phyloP scores from a whole-genome alignment of 1,284 basidiomycete genomes.

The Athelia sp. region DNA sequence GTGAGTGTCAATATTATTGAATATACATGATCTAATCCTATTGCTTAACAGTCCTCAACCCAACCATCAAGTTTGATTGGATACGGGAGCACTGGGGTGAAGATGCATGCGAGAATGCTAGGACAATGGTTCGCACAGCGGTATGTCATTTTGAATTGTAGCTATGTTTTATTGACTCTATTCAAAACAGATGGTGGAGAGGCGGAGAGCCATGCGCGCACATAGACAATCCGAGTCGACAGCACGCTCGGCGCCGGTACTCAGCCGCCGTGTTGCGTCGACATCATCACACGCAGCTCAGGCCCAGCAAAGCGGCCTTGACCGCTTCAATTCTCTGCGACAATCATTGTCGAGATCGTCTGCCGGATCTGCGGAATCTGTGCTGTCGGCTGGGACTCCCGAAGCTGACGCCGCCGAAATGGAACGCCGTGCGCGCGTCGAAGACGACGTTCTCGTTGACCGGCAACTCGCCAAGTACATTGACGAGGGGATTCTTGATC shows the following conservation, averaged over 20 bases:
- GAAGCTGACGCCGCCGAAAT: neutral
- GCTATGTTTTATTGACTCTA: neutral
- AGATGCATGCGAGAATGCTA: constrained; percentile 7
- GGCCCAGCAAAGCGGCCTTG: neutral
- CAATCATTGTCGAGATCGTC: constrained; percentile 1
- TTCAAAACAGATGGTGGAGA: constrained; percentile 4
- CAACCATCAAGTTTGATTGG: constrained; percentile 18
- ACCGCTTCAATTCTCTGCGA: neutral
- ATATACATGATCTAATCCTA: neutral
- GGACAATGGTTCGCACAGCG: constrained; percentile 9
- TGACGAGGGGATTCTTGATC: constrained; percentile 4
- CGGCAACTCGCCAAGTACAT: constrained; percentile 9
- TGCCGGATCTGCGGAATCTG: neutral
- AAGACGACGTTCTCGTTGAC: constrained; percentile 10
- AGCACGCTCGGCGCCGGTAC: neutral
- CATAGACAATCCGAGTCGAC: neutral
- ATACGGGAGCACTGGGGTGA: constrained; percentile 13
- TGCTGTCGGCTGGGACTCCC: neutral
- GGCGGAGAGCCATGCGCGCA: neutral
- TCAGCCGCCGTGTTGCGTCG: neutral
- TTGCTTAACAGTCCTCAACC: constrained; percentile 18
- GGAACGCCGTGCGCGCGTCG: constrained; percentile 2
- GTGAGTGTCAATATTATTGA: constrained; percentile 15
- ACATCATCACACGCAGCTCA: constrained; percentile 2
- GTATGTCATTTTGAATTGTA: neutral